These are phyloP conservation scores for Piper longum DNA, from an alignment of 164 flowering plant genomes.

Conservation along the genomic window DNA sequence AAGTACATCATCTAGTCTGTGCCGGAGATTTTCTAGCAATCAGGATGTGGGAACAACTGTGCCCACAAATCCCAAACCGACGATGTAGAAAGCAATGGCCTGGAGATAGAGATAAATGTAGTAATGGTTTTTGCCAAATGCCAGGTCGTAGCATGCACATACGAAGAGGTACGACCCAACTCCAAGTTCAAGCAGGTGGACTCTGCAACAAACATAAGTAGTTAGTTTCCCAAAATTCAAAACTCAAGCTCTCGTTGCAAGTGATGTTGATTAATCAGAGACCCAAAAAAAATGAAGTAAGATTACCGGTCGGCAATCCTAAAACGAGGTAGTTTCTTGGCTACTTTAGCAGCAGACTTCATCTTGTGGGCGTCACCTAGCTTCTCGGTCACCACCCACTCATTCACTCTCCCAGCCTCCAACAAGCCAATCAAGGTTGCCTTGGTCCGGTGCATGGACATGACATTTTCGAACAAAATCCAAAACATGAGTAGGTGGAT, in stretches of 20 bases:
- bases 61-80: slow-evolving; percentile 71
- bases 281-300: not conserved
- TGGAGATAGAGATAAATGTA: slow-evolving; percentile 58
- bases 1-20: not conserved
- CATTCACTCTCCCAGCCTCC: slow-evolving; percentile 81
- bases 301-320: slow-evolving; percentile 53
- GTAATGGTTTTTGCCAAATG: slow-evolving; percentile 49
- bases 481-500: slow-evolving; percentile 81
- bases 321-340: slow-evolving; percentile 23
- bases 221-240: not conserved
- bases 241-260: not conserved
- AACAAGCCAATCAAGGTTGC: slow-evolving; percentile 81
- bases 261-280: no score
- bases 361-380: slow-evolving; percentile 63
- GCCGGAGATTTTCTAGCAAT: not conserved
- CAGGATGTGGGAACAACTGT: slow-evolving; percentile 48
- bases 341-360: slow-evolving; percentile 20
- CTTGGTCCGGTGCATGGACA: slow-evolving; percentile 94
- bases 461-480: slow-evolving; percentile 95
- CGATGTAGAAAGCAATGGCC: slow-evolving; percentile 56
- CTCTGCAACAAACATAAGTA: slow-evolving; percentile 16
- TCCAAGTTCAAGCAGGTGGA: slow-evolving; percentile 48
- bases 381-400: slow-evolving; percentile 98
- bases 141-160: slow-evolving; percentile 50
- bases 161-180: slow-evolving; percentile 51